Conservation (phyloP, 2,329 filamentous ascomycete species). For the Aspergillus niger region DNA sequence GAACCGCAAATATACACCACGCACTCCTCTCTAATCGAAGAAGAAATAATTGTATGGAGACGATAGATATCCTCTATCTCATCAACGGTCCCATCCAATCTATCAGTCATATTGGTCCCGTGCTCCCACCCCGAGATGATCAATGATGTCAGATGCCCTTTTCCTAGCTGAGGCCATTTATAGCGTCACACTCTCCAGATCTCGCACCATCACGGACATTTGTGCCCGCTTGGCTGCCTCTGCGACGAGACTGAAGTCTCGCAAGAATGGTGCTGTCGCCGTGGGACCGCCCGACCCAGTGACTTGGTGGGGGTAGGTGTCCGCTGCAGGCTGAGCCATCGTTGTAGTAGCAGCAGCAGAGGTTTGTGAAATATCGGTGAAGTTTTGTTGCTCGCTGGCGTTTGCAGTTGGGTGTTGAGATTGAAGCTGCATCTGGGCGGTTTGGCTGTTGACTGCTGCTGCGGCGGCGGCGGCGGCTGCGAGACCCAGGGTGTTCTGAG, state of each 20-base stretch:
- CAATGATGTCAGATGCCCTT: neutral
- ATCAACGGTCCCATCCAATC: neutral
- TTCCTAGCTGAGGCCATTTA: conserved; percentile 19
- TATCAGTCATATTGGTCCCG: neutral
- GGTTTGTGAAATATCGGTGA: neutral
- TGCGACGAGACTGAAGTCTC: conserved; percentile 81
- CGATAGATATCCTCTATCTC: neutral
- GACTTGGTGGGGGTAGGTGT: conserved; percentile 29
- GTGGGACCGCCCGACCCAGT: conserved; percentile 35
- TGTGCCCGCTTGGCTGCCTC: conserved; percentile 93
- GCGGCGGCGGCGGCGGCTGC: conserved; percentile 3
- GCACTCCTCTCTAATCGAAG: neutral
- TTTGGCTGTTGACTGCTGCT: neutral
- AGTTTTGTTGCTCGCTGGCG: neutral
- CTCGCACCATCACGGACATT: conserved; percentile 83
- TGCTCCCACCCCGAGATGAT: neutral
- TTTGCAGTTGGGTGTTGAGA: neutral
- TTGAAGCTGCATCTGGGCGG: neutral
- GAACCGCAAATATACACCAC: neutral
- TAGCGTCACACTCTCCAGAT: conserved; percentile 61
- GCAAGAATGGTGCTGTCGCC: conserved; percentile 65
- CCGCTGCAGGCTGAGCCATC: conserved; percentile 14
- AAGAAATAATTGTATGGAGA: neutral
- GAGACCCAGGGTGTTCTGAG: conserved; percentile 10
- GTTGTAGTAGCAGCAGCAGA: conserved; percentile 11